A percentile compares a stretch with the other conserved stretches of the same genome.
These are phyloP conservation scores for Leccinum griseonigrum DNA, from an alignment of 1,284 basidiomycete genomes.

Conservation along the genomic window DNA sequence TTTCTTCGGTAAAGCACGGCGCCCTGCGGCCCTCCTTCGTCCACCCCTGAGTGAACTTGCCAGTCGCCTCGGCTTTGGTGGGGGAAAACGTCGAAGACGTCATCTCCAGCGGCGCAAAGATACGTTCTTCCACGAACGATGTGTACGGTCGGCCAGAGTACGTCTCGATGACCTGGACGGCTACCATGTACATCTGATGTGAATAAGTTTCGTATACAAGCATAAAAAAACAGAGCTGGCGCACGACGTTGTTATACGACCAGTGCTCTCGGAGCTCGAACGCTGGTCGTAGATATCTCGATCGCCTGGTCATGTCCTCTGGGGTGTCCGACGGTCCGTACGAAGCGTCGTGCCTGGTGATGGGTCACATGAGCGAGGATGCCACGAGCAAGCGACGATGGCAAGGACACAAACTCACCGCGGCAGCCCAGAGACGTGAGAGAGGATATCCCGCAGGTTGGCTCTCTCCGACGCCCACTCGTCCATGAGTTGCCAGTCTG, in stretches of 20 bases:
- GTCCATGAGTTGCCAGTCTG: slow-evolving; percentile 38
- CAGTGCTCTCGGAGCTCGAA: slow-evolving; percentile 40
- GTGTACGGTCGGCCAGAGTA: slow-evolving; percentile 35
- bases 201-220: neutral
- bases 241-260: slow-evolving; percentile 43
- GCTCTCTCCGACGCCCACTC: slow-evolving; percentile 34
- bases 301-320: slow-evolving; percentile 25
- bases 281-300: slow-evolving; percentile 36
- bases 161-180: slow-evolving; percentile 33
- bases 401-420: slow-evolving; percentile 19
- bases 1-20: slow-evolving; percentile 28
- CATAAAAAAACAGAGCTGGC: neutral
- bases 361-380: neutral
- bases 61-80: slow-evolving; percentile 30
- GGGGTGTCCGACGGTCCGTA: slow-evolving; percentile 31
- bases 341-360: slow-evolving; percentile 34
- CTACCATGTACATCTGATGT: slow-evolving; percentile 38
- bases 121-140: slow-evolving; percentile 32
- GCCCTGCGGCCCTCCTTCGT: slow-evolving; percentile 25
- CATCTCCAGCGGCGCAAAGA: slow-evolving; percentile 35
- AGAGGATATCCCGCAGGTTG: slow-evolving; percentile 37
- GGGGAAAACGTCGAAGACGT: slow-evolving; percentile 36
- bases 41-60: slow-evolving; percentile 37
- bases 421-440: slow-evolving; percentile 40
- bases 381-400: neutral